Evolutionary conservation across 192 early-diverging fungal species (phyloP).

Genomic region (Mortierella hygrophila): DNA sequence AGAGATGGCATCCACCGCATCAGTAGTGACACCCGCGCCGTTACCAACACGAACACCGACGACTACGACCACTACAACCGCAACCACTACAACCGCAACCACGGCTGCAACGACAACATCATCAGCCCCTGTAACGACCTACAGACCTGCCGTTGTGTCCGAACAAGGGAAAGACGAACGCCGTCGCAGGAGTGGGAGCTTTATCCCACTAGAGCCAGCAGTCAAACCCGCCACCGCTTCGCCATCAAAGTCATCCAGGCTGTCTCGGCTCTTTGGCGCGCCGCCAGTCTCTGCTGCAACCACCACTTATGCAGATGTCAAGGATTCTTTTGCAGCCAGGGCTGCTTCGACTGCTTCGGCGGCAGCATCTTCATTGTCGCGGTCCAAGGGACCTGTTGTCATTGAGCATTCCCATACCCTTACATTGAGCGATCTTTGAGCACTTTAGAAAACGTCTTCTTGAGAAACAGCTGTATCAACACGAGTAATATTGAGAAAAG

Average conservation of each 20-base stretch:
- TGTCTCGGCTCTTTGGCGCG: background rate
- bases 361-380: background rate
- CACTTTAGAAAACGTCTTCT: background rate
- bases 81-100: background rate
- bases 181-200: slow-evolving; percentile 37
- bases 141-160: too few species aligned
- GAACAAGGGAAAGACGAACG: slow-evolving; percentile 4
- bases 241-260: background rate
- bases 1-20: background rate
- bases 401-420: slow-evolving; percentile 32
- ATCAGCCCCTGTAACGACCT: slow-evolving; percentile 1
- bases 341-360: too few species aligned
- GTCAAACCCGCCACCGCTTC: background rate
- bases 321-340: background rate
- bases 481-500: background rate
- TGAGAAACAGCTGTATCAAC: too few species aligned
- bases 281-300: background rate
- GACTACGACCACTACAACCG: background rate
- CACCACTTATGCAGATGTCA: background rate
- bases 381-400: slow-evolving; percentile 20
- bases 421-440: slow-evolving; percentile 22
- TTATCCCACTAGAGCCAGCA: slow-evolving; percentile 15
- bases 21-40: background rate
- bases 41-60: background rate
- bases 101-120: background rate